Base-by-base conservation (phyloP, 495 filamentous ascomycete genomes). In the Tuber microsphaerosporum region DNA sequence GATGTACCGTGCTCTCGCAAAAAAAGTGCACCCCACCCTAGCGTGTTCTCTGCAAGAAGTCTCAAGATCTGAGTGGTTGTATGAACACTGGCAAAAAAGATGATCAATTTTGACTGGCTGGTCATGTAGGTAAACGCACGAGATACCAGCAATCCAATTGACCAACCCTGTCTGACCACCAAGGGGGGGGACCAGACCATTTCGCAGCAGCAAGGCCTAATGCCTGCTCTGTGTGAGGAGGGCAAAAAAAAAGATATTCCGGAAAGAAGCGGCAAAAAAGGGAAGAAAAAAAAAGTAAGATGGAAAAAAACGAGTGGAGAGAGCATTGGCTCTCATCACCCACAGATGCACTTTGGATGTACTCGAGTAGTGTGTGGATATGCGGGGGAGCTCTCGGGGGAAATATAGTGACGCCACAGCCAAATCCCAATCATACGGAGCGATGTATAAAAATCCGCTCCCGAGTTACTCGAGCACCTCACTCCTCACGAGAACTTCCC, bases 1-100 rank as follows among this genome's bases (percentile, higher is more conserved):
- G 34, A 65, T 31, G 26, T 65, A 43, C 42, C 42, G 56, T 34
- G 4, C 51, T 61, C 51, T 26, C 9, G 26, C 26, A 65, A 65
- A 14, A 14, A 65, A 65, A 17, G 56, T 79, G 77, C 77, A 79
- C 73, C 77, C 77, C 77, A 79, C 73, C 78, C 78, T 79, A 73
- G 77, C 73, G 65, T 79, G 56, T 61, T 70, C 77, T 79, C 76
- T 70, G 76, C 76, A 70, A 65, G 56, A 65, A 65, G 12, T 34
- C 56, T 34, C 56, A 17, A 17, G 12, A 17, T 10, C 26, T 65
- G 14, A 65, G 31, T 65, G 56, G 56, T 31, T 34, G 56, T 65
- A 19, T 16, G 56, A 65, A 65, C 56, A 65, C 56, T 65, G 26
- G 56, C 56, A 65, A 65, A 65, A 56, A 65, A 65, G n/a, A 31